Base-by-base conservation (phyloP, 345 rosid genomes). In the Diplotaxis tenuifolia region DNA sequence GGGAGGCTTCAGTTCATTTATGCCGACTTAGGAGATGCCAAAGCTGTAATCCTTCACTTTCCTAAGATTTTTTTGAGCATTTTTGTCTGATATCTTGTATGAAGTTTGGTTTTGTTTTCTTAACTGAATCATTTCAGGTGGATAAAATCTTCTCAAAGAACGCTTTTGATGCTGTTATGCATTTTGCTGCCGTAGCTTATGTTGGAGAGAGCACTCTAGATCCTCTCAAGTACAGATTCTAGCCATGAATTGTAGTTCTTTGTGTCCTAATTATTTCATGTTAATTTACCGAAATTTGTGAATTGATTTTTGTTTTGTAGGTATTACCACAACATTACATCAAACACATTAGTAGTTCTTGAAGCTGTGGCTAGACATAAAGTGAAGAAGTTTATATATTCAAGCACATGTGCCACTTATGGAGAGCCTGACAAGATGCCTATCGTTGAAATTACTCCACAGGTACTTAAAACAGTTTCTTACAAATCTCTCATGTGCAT, bases 401-500 rank as follows among this genome's bases (percentile, higher is more conserved):
- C 92, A n/a, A 85, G 92, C 67, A 87, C 89, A 16, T 87, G 92
- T 69, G 92, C 92, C 50, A 87, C 92, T 2, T 87, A 87, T 71
- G 92, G 92, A 16, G 92, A 87, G 75, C 92, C 92, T 74, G 81
- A 70, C 0, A 78, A 68, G 75, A 87, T 87, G 88, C 92, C 92
- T 8, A 85, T 87, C 36, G 82, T 88, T 15, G 92, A 87, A 73
- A 80, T 61, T 61, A 87, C 89, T 59, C 76, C 80, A 2, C 80
- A 83, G 85, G 85, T 73, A 47, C 10, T 16, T 8, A 7, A 45
- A n/a, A 47, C 54, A n/a, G n/a, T n/a, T n/a, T n/a, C n/a, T n/a
- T n/a, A n/a, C n/a, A n/a, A n/a, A n/a, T n/a, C n/a, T n/a, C 54
- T 47, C 54, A 16, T 2, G 20, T 0, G 54, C 21, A 47, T 47